Conservation (phyloP, 106 monocot species). For the Acanthochlamys bracteata region DNA sequence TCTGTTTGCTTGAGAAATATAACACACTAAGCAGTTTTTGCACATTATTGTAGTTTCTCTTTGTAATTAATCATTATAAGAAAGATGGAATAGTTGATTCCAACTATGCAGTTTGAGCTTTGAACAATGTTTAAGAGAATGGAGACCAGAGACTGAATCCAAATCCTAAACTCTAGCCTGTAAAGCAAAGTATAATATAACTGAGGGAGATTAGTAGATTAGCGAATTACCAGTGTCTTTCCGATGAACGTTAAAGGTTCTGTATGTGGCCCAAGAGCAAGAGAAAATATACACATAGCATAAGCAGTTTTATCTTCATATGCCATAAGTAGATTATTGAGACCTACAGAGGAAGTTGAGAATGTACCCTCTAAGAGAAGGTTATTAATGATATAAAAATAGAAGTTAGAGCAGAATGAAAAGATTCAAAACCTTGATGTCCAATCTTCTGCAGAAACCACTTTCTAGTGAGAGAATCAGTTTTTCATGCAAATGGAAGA, state of each 20-base stretch:
- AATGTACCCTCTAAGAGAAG: too few relatives aligned
- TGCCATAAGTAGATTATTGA: constrained; percentile 77
- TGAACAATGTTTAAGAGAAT: too few relatives aligned
- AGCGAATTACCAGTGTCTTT: constrained; percentile 84
- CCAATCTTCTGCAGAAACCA: constrained; percentile 98
- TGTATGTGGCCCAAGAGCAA: constrained; percentile 61
- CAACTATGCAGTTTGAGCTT: too few relatives aligned
- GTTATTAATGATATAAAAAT: neutral
- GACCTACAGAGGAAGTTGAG: constrained; percentile 23
- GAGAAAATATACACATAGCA: constrained; percentile 96
- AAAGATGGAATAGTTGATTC: too few relatives aligned
- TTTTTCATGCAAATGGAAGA: constrained; percentile 2
- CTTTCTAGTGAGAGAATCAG: constrained; percentile 45
- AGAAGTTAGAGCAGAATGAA: neutral
- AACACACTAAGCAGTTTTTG: too few relatives aligned
- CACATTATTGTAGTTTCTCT: too few relatives aligned
- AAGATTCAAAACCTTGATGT: constrained; percentile 63
- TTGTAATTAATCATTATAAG: too few relatives aligned
- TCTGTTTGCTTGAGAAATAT: too few relatives aligned
- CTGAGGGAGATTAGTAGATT: too few relatives aligned
- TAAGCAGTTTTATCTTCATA: constrained; percentile 97
- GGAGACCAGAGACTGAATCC: too few relatives aligned
- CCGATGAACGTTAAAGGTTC: constrained; percentile 86
- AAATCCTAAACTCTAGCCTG: too few relatives aligned
- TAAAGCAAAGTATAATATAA: too few relatives aligned